These are phyloP conservation scores for Xanthoparmelia taractica DNA, from an alignment of 495 filamentous ascomycete genomes.

Conservation along the genomic window DNA sequence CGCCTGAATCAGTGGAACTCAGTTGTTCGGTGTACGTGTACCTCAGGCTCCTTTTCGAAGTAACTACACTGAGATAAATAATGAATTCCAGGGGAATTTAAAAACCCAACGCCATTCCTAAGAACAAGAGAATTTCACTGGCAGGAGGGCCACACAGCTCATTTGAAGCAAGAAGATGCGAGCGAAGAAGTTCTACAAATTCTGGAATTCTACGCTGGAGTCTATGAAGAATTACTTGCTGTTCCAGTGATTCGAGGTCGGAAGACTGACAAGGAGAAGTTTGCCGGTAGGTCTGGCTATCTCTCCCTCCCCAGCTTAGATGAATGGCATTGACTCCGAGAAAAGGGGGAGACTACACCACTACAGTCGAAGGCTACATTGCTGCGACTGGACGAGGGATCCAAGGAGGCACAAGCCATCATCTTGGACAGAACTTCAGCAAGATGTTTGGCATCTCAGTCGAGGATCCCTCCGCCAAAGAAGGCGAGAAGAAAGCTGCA, in stretches of 20 bases:
- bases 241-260: slow-evolving; percentile 85
- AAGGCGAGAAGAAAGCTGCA: slow-evolving; percentile 60
- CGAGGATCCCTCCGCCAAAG: slow-evolving; percentile 75
- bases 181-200: slow-evolving; percentile 82
- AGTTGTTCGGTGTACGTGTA: not conserved
- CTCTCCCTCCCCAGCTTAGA: not conserved
- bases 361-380: slow-evolving; percentile 85
- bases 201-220: slow-evolving; percentile 80
- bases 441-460: slow-evolving; percentile 98
- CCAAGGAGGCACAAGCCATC: slow-evolving; percentile 90
- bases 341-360: slow-evolving; percentile 81
- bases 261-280: slow-evolving; percentile 91
- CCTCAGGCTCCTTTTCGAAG: not conserved
- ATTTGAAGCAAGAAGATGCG: slow-evolving; percentile 69
- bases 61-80: not conserved
- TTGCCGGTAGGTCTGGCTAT: slow-evolving; percentile 42
- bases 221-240: slow-evolving; percentile 89
- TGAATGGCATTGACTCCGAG: not conserved
- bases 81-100: slow-evolving; percentile 64
- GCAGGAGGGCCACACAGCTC: slow-evolving; percentile 98
- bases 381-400: slow-evolving; percentile 91
- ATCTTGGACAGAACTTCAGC: slow-evolving; percentile 92
- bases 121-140: slow-evolving; percentile 91
- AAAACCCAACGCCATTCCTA: slow-evolving; percentile 92
- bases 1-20: slow-evolving; percentile 97